Conservation (phyloP, 495 filamentous ascomycete species). For the Xylaria intraflava region DNA sequence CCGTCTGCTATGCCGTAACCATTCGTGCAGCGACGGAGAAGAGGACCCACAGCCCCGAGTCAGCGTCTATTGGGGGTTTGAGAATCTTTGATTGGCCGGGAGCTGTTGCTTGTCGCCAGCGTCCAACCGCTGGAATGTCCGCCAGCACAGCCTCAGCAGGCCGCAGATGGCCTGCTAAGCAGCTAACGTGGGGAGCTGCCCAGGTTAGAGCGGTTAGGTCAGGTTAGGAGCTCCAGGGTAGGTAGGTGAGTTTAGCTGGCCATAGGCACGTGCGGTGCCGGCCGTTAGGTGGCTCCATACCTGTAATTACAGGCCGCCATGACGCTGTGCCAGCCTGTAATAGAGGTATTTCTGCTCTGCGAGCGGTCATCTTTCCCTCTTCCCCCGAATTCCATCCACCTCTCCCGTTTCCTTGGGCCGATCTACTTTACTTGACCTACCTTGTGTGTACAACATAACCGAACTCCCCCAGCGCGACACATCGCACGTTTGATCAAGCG, state of each 20-base stretch:
- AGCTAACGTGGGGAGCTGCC: too few relatives aligned
- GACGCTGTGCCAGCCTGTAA: too few relatives aligned
- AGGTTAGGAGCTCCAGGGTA: too few relatives aligned
- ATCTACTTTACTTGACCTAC: too few relatives aligned
- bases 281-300: too few relatives aligned
- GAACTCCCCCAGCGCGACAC: not conserved
- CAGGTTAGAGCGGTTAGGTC: too few relatives aligned
- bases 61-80: not conserved
- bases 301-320: not conserved
- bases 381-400: not conserved
- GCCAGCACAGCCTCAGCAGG: not conserved
- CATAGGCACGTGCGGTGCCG: too few relatives aligned
- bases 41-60: not conserved
- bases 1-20: not conserved
- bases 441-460: not conserved
- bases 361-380: not conserved
- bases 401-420: not conserved
- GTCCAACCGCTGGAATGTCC: not conserved
- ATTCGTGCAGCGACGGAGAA: not conserved
- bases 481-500: slow-evolving; percentile 16
- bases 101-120: not conserved
- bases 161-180: not conserved
- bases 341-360: slow-evolving; percentile 11
- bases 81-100: slow-evolving; percentile 6
- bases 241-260: too few relatives aligned